Evolutionary conservation across 2,329 filamentous ascomycete species (phyloP).

Genomic region (Botrytis sinoallii): DNA sequence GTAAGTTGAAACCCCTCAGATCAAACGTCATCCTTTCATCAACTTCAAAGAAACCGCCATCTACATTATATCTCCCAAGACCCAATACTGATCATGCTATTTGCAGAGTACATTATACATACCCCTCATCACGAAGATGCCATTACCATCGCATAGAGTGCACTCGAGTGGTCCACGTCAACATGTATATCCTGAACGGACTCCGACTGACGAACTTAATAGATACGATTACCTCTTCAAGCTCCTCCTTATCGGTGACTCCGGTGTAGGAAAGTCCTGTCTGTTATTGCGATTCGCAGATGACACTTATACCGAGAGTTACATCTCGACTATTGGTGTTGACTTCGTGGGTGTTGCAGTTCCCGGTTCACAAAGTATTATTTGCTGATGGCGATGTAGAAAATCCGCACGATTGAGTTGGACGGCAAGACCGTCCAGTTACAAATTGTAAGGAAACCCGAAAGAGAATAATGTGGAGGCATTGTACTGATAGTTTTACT

Average conservation of each 20-base stretch:
- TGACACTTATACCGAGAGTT: slow-evolving; percentile 98
- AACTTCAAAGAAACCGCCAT: slow-evolving; percentile 20
- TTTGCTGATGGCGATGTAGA: slow-evolving; percentile 54
- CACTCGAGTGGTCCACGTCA: slow-evolving; percentile 6
- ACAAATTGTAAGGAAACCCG: slow-evolving; percentile 74
- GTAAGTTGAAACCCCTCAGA: slow-evolving; percentile 52
- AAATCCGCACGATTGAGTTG: slow-evolving; percentile 99
- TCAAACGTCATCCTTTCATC: slow-evolving; percentile 20
- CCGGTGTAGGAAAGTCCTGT: slow-evolving; percentile 99
- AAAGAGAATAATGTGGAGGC: background rate
- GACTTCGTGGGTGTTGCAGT: slow-evolving; percentile 74
- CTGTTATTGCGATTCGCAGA: slow-evolving; percentile 96
- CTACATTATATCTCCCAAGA: slow-evolving; percentile 2
- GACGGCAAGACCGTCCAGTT: slow-evolving; percentile 99
- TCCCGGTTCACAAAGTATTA: slow-evolving; percentile 4
- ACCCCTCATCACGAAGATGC: background rate
- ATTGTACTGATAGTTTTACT: slow-evolving; percentile 36
- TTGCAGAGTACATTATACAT: slow-evolving; percentile 13
- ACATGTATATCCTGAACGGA: slow-evolving; percentile 19
- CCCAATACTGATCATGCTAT: slow-evolving; percentile 6
- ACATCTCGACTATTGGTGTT: slow-evolving; percentile 99
- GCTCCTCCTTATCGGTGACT: slow-evolving; percentile 99
- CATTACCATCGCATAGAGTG: slow-evolving; percentile 5
- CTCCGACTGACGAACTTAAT: slow-evolving; percentile 29
- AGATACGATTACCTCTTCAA: slow-evolving; percentile 99